Conservation (phyloP, 306 rosid species). For the Rosa persica region DNA sequence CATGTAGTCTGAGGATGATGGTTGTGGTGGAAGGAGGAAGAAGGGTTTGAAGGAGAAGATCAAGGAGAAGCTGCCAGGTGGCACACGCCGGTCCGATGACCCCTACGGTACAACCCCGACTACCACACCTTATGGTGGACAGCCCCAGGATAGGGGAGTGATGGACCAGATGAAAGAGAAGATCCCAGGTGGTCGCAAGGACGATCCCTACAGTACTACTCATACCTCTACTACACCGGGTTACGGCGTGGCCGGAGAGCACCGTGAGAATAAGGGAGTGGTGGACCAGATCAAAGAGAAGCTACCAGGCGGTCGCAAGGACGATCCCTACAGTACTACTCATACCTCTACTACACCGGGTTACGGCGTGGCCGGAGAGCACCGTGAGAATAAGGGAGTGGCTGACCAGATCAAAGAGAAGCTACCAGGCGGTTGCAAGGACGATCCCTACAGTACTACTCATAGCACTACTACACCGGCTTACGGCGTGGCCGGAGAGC, state of each 20-base stretch:
- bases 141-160: neutral
- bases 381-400: neutral
- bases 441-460: neutral
- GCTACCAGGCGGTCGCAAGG: slow-evolving; percentile 28
- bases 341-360: slow-evolving; percentile 24
- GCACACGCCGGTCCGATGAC: slow-evolving; percentile 13
- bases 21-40: slow-evolving; percentile 58
- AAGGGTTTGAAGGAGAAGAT: slow-evolving; percentile 50
- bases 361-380: neutral
- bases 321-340: neutral
- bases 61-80: slow-evolving; percentile 37
- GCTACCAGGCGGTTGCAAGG: slow-evolving; percentile 29
- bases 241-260: neutral
- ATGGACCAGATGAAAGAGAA: neutral
- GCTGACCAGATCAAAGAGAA: slow-evolving; percentile 6
- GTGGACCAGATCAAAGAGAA: slow-evolving; percentile 37
- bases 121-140: slow-evolving; percentile 25
- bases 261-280: slow-evolving; percentile 30
- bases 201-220: neutral
- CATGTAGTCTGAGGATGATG: slow-evolving; percentile 53
- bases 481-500: neutral
- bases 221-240: slow-evolving; percentile 20
- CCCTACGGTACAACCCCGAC: neutral
- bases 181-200: slow-evolving; percentile 26
- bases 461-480: neutral